Conservation (phyloP, 371 early-diverging fungal species). For the Mortierella sp. region DNA sequence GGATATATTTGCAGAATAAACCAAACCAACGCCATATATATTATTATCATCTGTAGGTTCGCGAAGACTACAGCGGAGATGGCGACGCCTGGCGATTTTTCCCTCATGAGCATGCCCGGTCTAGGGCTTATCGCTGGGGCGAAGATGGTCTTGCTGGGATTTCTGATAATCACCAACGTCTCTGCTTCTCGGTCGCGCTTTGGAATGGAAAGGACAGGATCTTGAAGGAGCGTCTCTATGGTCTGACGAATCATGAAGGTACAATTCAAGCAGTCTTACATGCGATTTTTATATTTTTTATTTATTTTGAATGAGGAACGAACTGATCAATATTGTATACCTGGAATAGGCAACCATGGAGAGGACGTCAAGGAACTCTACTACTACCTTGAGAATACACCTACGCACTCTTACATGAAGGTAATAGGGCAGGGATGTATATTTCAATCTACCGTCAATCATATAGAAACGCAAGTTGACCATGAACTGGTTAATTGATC, state of each 20-base stretch:
- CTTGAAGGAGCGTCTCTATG: conserved; percentile 55
- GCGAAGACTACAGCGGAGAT: conserved; percentile 51
- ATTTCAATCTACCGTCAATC: too few relatives aligned
- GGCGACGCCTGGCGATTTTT: conserved; percentile 54
- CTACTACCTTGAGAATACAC: conserved; percentile 50
- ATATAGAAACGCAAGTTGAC: too few relatives aligned
- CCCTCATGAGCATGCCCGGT: conserved; percentile 53
- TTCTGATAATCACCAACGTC: conserved; percentile 54
- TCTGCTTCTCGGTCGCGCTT: conserved; percentile 52
- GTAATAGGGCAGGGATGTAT: conserved; percentile 15
- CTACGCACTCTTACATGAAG: conserved; percentile 57
- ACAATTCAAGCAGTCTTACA: background rate
- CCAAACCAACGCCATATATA: background rate
- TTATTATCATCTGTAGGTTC: conserved; percentile 13
- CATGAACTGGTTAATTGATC: background rate
- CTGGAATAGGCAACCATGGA: conserved; percentile 45
- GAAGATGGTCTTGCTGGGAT: conserved; percentile 52
- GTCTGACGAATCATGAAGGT: conserved; percentile 55
- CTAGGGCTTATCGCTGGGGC: conserved; percentile 54
- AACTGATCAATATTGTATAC: background rate
- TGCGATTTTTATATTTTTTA: background rate
- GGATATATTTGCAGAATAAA: background rate
- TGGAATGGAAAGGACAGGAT: conserved; percentile 54
- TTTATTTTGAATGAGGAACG: too few relatives aligned
- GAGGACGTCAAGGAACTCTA: conserved; percentile 56